Percentiles rank a stretch among this genome's conserved stretches.
phyloP scores from a whole-genome alignment of 768 basidiomycete genomes.

The Guyanaporus albipodus region DNA sequence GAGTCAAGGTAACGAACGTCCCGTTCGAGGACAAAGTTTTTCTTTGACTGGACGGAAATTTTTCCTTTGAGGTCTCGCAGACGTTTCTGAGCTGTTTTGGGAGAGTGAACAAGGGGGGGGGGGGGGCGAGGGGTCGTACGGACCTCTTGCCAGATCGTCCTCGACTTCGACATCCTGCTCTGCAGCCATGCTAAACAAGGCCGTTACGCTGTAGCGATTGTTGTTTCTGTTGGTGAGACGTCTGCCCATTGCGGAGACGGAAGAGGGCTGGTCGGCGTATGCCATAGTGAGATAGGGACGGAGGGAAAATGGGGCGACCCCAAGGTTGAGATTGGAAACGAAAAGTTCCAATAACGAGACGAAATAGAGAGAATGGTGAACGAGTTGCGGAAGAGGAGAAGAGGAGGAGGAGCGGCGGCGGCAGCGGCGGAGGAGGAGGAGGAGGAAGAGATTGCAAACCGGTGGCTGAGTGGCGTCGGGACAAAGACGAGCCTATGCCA shows the following conservation, averaged over 20 bases:
- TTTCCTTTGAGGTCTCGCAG: constrained; percentile 93
- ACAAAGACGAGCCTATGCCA: constrained; percentile 52
- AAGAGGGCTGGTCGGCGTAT: constrained; percentile 55
- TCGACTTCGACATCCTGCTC: constrained; percentile 98
- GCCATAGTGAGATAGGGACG: constrained; percentile 37
- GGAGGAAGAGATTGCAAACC: constrained; percentile 9
- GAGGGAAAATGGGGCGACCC: neutral
- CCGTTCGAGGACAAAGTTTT: constrained; percentile 98
- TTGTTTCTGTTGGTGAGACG: constrained; percentile 89
- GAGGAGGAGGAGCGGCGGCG: neutral
- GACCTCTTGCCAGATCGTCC: constrained; percentile 92
- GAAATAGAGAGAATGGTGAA: neutral
- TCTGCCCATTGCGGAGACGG: constrained; percentile 63
- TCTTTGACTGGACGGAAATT: constrained; percentile 98
- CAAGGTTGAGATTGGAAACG: constrained; percentile 7
- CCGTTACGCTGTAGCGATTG: constrained; percentile 94
- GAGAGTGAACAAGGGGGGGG: neutral
- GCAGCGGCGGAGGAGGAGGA: constrained; percentile 12
- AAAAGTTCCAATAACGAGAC: no score
- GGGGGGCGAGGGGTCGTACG: constrained; percentile 22
- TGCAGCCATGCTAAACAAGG: constrained; percentile 95
- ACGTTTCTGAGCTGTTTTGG: constrained; percentile 85
- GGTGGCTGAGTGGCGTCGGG: constrained; percentile 15
- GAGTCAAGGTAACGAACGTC: constrained; percentile 98
- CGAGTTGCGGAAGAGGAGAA: no score